phyloP scores from a whole-genome alignment of 805 yeast genomes.

The Suhomyces sp. region DNA sequence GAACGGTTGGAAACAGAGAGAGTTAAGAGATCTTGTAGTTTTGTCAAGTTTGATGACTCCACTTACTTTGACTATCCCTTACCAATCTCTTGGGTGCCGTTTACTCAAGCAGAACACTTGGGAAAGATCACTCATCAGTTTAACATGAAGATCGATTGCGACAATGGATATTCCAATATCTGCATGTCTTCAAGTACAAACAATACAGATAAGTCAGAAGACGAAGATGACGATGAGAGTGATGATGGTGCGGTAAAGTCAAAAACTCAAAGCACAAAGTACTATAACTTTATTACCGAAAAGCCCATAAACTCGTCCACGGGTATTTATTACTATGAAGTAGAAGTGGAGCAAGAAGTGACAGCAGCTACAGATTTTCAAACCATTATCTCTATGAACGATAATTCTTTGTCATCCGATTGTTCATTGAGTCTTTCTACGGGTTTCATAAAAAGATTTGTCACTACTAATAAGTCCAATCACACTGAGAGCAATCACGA shows the following conservation, averaged over 20 bases:
- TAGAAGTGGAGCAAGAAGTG: constrained; percentile 33
- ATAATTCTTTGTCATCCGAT: constrained; percentile 31
- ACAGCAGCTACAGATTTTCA: constrained; percentile 29
- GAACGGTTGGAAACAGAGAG: constrained; percentile 20
- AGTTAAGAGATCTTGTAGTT: constrained; percentile 25
- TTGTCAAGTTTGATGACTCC: constrained; percentile 20
- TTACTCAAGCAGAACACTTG: constrained; percentile 25
- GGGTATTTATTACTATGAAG: constrained; percentile 42
- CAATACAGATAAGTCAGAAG: not conserved
- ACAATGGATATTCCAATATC: constrained; percentile 30
- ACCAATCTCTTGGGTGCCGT: constrained; percentile 40
- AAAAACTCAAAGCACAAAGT: constrained; percentile 12
- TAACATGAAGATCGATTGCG: constrained; percentile 23
- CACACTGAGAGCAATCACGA: not conserved
- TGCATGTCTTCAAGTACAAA: constrained; percentile 11
- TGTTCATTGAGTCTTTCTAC: constrained; percentile 30
- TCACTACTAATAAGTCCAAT: constrained; percentile 18
- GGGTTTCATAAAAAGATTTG: constrained; percentile 31
- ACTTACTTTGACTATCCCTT: constrained; percentile 27
- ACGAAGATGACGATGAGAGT: not conserved
- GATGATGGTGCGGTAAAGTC: not conserved
- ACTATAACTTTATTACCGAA: constrained; percentile 38
- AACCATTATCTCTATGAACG: constrained; percentile 33
- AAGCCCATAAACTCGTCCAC: constrained; percentile 29
- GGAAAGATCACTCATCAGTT: constrained; percentile 19